Percentiles rank a stretch among this genome's conserved stretches.
These are phyloP conservation scores for Hypoxylon intermedium DNA, from an alignment of 495 filamentous ascomycete species.

Conservation along the genomic window DNA sequence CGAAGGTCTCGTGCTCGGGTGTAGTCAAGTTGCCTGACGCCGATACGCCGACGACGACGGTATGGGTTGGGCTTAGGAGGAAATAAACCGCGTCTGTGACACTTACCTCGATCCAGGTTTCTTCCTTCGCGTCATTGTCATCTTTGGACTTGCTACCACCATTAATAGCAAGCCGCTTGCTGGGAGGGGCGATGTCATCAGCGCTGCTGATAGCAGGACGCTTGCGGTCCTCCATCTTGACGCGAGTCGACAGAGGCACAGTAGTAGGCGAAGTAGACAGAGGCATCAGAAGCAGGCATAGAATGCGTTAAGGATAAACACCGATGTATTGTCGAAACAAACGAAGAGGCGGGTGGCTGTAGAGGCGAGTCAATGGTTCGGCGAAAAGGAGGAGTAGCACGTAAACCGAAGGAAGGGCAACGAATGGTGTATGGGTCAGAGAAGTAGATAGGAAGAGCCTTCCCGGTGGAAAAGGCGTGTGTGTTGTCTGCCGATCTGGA, in stretches of 20 bases:
- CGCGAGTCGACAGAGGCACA: conserved; percentile 67
- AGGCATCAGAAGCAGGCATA: conserved; percentile 71
- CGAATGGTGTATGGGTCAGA: conserved; percentile 29
- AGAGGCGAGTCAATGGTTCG: conserved; percentile 32
- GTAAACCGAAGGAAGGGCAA: conserved; percentile 41
- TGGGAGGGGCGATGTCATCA: conserved; percentile 81
- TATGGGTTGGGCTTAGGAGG: not conserved
- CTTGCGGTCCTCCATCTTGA: conserved; percentile 99
- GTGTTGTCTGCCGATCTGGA: no score
- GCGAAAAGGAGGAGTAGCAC: conserved; percentile 33
- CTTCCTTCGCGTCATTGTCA: conserved; percentile 81
- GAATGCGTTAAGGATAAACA: conserved; percentile 28
- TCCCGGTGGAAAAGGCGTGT: not conserved
- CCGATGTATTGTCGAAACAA: conserved; percentile 46
- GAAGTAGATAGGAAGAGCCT: not conserved
- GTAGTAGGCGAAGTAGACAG: conserved; percentile 74
- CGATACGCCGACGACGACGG: conserved; percentile 2
- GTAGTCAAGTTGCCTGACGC: conserved; percentile 3
- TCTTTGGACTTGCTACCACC: conserved; percentile 74
- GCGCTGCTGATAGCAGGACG: conserved; percentile 75
- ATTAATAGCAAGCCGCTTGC: conserved; percentile 86
- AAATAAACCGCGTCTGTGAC: conserved; percentile 26
- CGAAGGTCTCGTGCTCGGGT: conserved; percentile 30
- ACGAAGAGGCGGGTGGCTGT: conserved; percentile 40
- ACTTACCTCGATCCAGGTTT: conserved; percentile 80